Percentiles rank a stretch among this genome's conserved stretches.
These are phyloP conservation scores for Pseudogymnoascus sp. DNA, from an alignment of 2,329 filamentous ascomycete genomes.

Conservation along the genomic window DNA sequence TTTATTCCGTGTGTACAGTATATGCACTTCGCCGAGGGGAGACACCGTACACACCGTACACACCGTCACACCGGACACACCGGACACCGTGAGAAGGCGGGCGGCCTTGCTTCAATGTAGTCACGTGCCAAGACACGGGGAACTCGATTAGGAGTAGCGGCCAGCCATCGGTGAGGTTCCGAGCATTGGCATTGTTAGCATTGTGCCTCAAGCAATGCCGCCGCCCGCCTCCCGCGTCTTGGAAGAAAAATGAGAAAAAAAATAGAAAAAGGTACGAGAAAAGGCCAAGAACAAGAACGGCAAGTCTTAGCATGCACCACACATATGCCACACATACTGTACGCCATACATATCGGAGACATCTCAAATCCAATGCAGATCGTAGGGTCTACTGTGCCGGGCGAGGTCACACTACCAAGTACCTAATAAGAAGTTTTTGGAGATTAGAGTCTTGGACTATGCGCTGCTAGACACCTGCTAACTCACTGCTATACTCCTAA, in stretches of 20 bases:
- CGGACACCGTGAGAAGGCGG: background rate
- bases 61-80: background rate
- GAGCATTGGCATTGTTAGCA: background rate
- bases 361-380: background rate
- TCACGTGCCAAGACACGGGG: background rate
- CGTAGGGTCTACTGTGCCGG: background rate
- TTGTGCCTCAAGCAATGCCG: background rate
- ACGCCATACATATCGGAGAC: background rate
- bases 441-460: slow-evolving; percentile 1
- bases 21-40: background rate
- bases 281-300: background rate
- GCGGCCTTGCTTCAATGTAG: background rate
- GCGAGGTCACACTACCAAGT: background rate
- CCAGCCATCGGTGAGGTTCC: background rate
- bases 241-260: background rate
- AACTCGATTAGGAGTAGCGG: background rate
- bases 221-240: background rate
- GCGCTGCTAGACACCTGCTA: too few species aligned
- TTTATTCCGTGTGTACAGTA: background rate
- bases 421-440: background rate
- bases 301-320: background rate
- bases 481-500: background rate
- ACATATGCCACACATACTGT: background rate
- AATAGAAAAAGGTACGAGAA: background rate
- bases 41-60: background rate